phyloP scores from a whole-genome alignment of 345 rosid species.

The Gossypium longicalyx region DNA sequence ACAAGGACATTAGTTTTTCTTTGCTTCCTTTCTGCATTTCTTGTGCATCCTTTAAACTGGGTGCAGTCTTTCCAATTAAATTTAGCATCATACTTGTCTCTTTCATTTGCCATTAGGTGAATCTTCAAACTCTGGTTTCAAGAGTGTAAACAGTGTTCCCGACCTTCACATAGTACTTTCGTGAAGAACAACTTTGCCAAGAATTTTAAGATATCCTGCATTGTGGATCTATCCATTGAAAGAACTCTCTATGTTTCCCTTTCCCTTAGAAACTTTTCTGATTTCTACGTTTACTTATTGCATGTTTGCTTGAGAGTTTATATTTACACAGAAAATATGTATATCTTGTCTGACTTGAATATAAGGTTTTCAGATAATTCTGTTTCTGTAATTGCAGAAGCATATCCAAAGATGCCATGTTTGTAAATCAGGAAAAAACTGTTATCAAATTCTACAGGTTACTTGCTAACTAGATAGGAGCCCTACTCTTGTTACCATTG shows the following conservation, averaged over 20 bases:
- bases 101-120: not conserved
- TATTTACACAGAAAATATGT: not conserved
- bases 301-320: conserved; percentile 3
- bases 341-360: not conserved
- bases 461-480: conserved; percentile 16
- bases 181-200: not conserved
- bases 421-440: conserved; percentile 55
- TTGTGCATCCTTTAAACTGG: not conserved
- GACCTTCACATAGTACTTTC: not conserved
- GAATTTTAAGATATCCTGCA: not conserved
- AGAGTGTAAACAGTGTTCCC: not conserved
- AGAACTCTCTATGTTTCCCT: not conserved
- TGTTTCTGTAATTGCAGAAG: conserved; percentile 36
- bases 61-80: not conserved
- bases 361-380: not conserved
- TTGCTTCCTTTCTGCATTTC: conserved; percentile 4
- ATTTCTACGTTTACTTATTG: conserved; percentile 2
- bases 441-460: conserved; percentile 59
- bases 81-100: not conserved
- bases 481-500: conserved; percentile 5
- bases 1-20: not conserved
- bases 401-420: conserved; percentile 49
- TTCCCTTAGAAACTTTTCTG: not conserved
- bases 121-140: conserved; percentile 1
- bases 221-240: conserved; percentile 3